Evolutionary conservation across 495 filamentous ascomycete species (phyloP), one percentile per base, ranked within the genome.

Genomic region (Penicillium salamii): DNA sequence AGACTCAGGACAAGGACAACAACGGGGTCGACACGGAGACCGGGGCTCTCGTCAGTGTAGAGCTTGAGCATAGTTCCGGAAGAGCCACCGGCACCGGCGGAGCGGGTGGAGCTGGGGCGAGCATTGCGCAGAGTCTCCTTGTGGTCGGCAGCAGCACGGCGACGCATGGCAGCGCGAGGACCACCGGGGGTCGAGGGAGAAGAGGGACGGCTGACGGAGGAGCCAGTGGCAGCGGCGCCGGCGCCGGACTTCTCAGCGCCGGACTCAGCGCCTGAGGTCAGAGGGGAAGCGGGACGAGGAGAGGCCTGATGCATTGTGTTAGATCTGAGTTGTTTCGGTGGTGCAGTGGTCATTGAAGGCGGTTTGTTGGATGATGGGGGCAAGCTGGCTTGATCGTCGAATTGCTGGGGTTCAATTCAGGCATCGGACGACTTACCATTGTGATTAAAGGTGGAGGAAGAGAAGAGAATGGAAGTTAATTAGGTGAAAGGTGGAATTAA

Each of bases 31-130:
- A 98, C 93, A 70, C 96, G 92, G 54, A 98, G 73, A 51, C 93
- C 93, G 49, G 95, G 92, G 54, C 85, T 90, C 79, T 98, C 93
- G 64, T 98, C 93, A 32, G 93, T 98, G 81, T 98, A 98, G n/a
- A 98, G 87, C 71, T 92, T 90, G 70, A 98, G 81, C 93, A 98
- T 98, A 37, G 93, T 98, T 68, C 90, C 93, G 67, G 86, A 93
- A 57, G 91, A 96, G 49, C 93, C 93, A 51, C 93, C 93, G 8
- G 95, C 93, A 53, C 95, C 93, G 13, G 93, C 93, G 26, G 92
- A 84, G 53, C 95, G 80, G 46, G 93, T 98, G 67, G 88, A 92
- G 67, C 83, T 87, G 21, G 93, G 93, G 42, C 93, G 75, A 41
- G 79, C 85, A 85, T 95, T 98, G 54, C 91, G 90, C 47, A 90